phyloP scores from a whole-genome alignment of 2,329 filamentous ascomycete genomes.

The Diaporthe sp. region DNA sequence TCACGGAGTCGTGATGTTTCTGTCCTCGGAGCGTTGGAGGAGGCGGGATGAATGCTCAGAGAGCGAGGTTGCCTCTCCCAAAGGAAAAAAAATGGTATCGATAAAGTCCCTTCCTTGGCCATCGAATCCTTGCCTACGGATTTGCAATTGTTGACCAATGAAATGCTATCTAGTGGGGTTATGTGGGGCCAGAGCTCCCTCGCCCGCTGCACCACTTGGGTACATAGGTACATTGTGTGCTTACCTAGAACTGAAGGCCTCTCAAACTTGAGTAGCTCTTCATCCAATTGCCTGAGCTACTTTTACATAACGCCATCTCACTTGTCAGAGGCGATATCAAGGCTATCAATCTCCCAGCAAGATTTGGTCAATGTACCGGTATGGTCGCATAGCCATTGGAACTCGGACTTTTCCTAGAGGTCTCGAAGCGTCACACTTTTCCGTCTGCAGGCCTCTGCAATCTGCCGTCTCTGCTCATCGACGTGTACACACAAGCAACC shows the following conservation, averaged over 20 bases:
- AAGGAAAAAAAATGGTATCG: slow-evolving; percentile 41
- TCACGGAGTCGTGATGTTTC: slow-evolving; percentile 10
- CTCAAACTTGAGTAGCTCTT: not conserved
- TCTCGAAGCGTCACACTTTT: not conserved
- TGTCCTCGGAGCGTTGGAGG: slow-evolving; percentile 14
- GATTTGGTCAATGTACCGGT: slow-evolving; percentile 40
- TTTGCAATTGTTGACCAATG: slow-evolving; percentile 34
- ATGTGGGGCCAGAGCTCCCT: not conserved
- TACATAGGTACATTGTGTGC: not conserved
- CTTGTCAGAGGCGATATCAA: not conserved
- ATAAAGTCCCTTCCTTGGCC: slow-evolving; percentile 32
- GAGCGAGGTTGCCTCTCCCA: not conserved
- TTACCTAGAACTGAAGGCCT: not conserved
- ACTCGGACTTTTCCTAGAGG: slow-evolving; percentile 17
- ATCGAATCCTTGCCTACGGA: slow-evolving; percentile 37
- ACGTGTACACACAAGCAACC: not conserved
- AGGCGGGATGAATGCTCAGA: slow-evolving; percentile 36
- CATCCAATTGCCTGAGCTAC: not conserved
- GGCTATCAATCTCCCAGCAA: not conserved
- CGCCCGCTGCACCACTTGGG: not conserved
- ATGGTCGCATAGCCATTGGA: slow-evolving; percentile 37
- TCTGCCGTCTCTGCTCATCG: not conserved
- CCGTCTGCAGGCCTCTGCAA: not conserved
- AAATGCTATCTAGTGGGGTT: not conserved
- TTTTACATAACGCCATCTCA: not conserved